Evolutionary conservation across 106 monocot species (phyloP).

Genomic region (Triglochin maritima): DNA sequence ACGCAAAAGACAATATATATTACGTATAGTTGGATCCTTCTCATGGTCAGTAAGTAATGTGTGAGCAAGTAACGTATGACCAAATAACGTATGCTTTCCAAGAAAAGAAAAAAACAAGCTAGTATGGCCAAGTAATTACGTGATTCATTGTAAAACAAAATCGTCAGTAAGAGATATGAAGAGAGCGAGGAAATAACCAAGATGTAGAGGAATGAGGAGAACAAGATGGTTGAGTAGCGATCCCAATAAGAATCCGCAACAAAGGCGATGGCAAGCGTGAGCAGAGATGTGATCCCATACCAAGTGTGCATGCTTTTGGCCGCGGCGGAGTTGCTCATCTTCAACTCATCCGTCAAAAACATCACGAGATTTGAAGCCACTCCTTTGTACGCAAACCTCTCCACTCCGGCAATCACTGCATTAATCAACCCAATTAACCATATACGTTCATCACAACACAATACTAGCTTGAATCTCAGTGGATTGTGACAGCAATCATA

Average conservation of each 20-base stretch:
- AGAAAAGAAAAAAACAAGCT: no score
- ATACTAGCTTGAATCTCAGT: neutral
- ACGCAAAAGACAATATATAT: no score
- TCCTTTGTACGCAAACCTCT: conserved; percentile 94
- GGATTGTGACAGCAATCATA: no score
- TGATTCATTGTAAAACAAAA: no score
- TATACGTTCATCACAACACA: neutral
- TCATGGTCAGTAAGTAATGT: no score
- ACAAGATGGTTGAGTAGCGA: conserved; percentile 63
- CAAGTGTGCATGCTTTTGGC: conserved; percentile 73
- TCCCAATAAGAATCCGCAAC: conserved; percentile 89
- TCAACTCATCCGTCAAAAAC: conserved; percentile 60
- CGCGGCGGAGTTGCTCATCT: conserved; percentile 75
- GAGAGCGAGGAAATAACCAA: conserved; percentile 22
- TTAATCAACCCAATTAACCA: neutral
- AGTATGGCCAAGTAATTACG: no score
- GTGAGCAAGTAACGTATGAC: no score
- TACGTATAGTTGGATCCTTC: no score
- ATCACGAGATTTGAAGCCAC: conserved; percentile 92
- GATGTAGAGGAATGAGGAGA: conserved; percentile 68
- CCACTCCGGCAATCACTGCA: conserved; percentile 83
- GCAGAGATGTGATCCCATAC: conserved; percentile 86
- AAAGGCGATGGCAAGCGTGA: conserved; percentile 57
- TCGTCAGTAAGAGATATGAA: neutral
- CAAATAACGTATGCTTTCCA: no score